Base-by-base conservation (phyloP, 1,284 basidiomycete species). In the Salmacisia buchloeana region DNA sequence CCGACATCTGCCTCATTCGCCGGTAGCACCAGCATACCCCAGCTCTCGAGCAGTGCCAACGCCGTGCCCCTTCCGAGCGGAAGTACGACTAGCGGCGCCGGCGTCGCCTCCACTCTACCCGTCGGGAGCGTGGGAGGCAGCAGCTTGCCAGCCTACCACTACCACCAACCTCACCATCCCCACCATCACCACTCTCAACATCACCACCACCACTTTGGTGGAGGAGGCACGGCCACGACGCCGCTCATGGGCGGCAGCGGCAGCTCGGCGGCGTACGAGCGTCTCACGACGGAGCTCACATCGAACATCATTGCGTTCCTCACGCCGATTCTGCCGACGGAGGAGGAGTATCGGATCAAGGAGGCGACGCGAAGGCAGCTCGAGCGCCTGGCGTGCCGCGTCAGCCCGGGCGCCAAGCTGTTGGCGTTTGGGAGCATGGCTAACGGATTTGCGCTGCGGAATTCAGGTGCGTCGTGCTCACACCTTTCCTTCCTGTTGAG, bases 301-400 rank as follows among this genome's bases (percentile, higher is more conserved):
- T 72, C 68, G 61, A 76, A 73, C 61, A 73, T 79, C 68, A 64
- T 77, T 59, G 74, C 72, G 15, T 77, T 77, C 52, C 70, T 79
- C 39, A 69, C 69, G 31, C 76, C 77, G 49, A 73, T 77, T 38
- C 62, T 79, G 25, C 77, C 77, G 29, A 78, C 76, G 49, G 76
- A 79, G 57, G 76, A 78, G 38, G 77, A 79, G 66, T 79, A 79
- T 54, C 57, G 75, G 10, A 74, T 74, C 62, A 98, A 97, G 84
- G 94, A 97, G 82, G 91, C 94, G 74, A 94, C 97, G 68, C 85
- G 94, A 75, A 90, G 92, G 80, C 85, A 94, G 78, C 88, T 98
- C 63, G 92, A 97, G 83, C 86, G 90, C 69, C 86, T 97, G 80
- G 94, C 96, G 80, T 87, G 90, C 80, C 92, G 90, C 62, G 91